phyloP scores from a whole-genome alignment of 805 yeast species.

The Candida michaelii region DNA sequence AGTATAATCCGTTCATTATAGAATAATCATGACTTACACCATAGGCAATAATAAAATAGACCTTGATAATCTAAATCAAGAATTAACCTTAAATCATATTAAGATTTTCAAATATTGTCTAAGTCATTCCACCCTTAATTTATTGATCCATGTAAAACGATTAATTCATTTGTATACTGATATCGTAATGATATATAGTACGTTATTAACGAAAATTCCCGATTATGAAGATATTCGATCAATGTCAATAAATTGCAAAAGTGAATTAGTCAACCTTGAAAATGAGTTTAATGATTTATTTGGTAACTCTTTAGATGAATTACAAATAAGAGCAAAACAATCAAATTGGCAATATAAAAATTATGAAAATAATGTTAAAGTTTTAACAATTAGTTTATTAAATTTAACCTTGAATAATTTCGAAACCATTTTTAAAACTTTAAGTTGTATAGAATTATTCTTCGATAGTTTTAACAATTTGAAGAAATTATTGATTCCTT shows the following conservation, averaged over 20 bases:
- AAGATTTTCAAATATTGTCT: slow-evolving; percentile 34
- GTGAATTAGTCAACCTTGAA: slow-evolving; percentile 26
- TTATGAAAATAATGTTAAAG: slow-evolving; percentile 26
- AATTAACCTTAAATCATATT: slow-evolving; percentile 27
- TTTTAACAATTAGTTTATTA: slow-evolving; percentile 19
- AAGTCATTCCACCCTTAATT: slow-evolving; percentile 27
- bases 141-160: slow-evolving; percentile 28
- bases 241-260: slow-evolving; percentile 26
- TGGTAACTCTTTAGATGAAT: slow-evolving; percentile 17
- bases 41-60: slow-evolving; percentile 34
- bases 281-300: slow-evolving; percentile 30
- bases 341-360: slow-evolving; percentile 25
- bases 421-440: slow-evolving; percentile 20
- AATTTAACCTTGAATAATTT: slow-evolving; percentile 19
- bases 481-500: slow-evolving; percentile 37
- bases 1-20: no score
- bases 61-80: slow-evolving; percentile 25
- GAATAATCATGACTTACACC: slow-evolving; percentile 34
- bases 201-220: slow-evolving; percentile 38
- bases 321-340: slow-evolving; percentile 7
- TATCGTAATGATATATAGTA: slow-evolving; percentile 38
- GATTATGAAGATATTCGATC: slow-evolving; percentile 40
- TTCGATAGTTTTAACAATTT: slow-evolving; percentile 39
- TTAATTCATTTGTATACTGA: slow-evolving; percentile 39
- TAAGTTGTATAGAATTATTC: slow-evolving; percentile 39